A percentile compares a stretch with the other conserved stretches of the same genome.
phyloP scores from a whole-genome alignment of 1,139 yeast species.

The Debaryomyces robertsiae region DNA sequence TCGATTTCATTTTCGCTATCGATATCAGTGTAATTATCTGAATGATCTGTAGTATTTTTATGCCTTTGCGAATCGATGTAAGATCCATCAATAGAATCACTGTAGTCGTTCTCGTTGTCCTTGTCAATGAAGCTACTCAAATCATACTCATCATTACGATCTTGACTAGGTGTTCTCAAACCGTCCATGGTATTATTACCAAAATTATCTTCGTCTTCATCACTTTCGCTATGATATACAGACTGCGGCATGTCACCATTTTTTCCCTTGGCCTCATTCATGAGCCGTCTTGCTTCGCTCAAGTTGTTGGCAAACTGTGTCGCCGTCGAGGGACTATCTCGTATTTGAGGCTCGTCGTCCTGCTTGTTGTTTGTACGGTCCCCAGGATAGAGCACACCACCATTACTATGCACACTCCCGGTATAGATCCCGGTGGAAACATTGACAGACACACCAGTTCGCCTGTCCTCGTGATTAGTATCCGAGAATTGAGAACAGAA shows the following conservation, averaged over 20 bases:
- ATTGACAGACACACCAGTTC: background rate
- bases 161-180: constrained; percentile 39
- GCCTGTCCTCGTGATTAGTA: background rate
- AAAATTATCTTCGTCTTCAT: constrained; percentile 43
- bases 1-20: constrained; percentile 15
- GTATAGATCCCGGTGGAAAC: background rate
- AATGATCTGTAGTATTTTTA: constrained; percentile 16
- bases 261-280: constrained; percentile 10
- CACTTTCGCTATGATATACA: constrained; percentile 15
- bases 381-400: background rate
- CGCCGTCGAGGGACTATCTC: background rate
- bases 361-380: background rate
- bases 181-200: constrained; percentile 47
- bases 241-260: constrained; percentile 1
- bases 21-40: constrained; percentile 21
- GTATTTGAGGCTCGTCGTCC: constrained; percentile 2
- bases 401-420: background rate
- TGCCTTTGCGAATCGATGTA: constrained; percentile 18
- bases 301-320: constrained; percentile 10
- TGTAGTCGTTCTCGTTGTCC: constrained; percentile 25
- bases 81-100: constrained; percentile 14
- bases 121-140: constrained; percentile 35
- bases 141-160: constrained; percentile 34
- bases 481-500: constrained; percentile 16
- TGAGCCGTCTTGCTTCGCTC: constrained; percentile 16